These are phyloP conservation scores for Pythium diclinum DNA, from an alignment of 352 stramenopile species.

Conservation along the genomic window DNA sequence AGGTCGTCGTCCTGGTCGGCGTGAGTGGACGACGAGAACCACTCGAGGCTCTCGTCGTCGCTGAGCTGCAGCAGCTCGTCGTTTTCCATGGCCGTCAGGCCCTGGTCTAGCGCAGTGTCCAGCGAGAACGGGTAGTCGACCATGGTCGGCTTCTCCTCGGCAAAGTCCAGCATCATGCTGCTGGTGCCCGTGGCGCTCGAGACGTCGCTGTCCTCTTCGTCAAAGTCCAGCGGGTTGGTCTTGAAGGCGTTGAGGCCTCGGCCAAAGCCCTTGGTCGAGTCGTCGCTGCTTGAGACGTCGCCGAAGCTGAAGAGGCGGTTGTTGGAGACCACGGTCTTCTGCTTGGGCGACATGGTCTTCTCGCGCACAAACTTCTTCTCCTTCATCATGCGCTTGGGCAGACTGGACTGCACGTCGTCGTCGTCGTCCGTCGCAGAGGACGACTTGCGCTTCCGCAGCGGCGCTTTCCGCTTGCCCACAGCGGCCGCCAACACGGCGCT, in stretches of 20 bases:
- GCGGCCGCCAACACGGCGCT: background rate
- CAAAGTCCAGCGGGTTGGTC: conserved; percentile 57
- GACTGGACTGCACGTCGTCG: conserved; percentile 38
- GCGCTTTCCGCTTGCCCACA: conserved; percentile 54
- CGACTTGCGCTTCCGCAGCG: conserved; percentile 67
- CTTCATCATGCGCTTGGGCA: conserved; percentile 66
- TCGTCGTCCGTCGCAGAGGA: conserved; percentile 30
- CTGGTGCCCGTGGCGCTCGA: conserved; percentile 24
- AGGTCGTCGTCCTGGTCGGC: conserved; percentile 30
- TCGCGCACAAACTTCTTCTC: conserved; percentile 56
- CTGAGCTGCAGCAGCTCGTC: conserved; percentile 78
- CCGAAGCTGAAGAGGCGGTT: conserved; percentile 45
- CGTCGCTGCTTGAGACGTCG: conserved; percentile 33
- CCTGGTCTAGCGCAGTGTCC: conserved; percentile 53
- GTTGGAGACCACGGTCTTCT: conserved; percentile 46
- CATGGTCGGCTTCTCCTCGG: conserved; percentile 59
- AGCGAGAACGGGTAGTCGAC: conserved; percentile 56
- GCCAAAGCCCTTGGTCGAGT: conserved; percentile 29
- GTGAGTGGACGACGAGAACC: conserved; percentile 59
- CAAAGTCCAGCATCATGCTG: conserved; percentile 76
- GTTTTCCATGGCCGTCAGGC: conserved; percentile 69
- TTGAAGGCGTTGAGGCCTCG: conserved; percentile 28
- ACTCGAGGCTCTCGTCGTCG: conserved; percentile 76
- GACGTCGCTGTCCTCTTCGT: conserved; percentile 49
- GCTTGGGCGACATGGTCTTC: conserved; percentile 75